Evolutionary conservation across 345 rosid genomes (phyloP).

Genomic region (Conringia planisiliqua): DNA sequence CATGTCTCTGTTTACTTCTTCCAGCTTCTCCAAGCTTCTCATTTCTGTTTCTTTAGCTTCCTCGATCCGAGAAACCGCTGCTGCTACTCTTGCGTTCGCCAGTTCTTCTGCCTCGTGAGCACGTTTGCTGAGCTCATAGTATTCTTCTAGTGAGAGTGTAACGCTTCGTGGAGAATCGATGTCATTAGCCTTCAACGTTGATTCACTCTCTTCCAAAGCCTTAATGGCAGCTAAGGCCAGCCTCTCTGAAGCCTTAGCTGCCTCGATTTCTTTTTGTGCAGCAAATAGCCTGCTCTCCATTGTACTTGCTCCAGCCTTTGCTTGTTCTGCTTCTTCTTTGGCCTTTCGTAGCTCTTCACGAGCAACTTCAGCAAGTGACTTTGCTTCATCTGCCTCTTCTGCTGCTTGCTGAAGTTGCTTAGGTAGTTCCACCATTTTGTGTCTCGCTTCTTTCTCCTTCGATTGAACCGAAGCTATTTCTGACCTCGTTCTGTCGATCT

Average conservation of each 20-base stretch:
- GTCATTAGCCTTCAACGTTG: constrained; percentile 38
- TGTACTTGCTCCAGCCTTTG: constrained; percentile 72
- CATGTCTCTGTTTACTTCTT: constrained; percentile 63
- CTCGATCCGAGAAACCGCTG: constrained; percentile 71
- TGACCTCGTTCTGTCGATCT: constrained; percentile 55
- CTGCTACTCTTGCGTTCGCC: constrained; percentile 65
- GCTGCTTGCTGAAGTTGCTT: constrained; percentile 74
- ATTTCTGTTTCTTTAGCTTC: constrained; percentile 67
- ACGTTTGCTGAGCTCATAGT: constrained; percentile 77
- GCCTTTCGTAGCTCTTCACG: constrained; percentile 72
- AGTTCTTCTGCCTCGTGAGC: constrained; percentile 84
- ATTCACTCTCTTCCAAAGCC: constrained; percentile 79
- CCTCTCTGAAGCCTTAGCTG: constrained; percentile 80
- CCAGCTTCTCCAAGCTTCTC: constrained; percentile 53
- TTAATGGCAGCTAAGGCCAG: constrained; percentile 76
- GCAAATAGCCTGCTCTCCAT: constrained; percentile 69
- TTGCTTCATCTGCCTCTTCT: constrained; percentile 77
- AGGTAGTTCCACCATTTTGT: constrained; percentile 64
- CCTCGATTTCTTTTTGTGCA: constrained; percentile 78
- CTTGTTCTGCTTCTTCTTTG: constrained; percentile 75
- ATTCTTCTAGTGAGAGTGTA: constrained; percentile 81
- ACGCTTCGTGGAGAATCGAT: constrained; percentile 49
- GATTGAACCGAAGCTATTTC: constrained; percentile 57
- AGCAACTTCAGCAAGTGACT: constrained; percentile 54
- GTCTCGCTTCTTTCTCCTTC: constrained; percentile 67